These are phyloP conservation scores for Colletotrichum australisinense DNA, from an alignment of 2,329 filamentous ascomycete genomes.

Conservation along the genomic window DNA sequence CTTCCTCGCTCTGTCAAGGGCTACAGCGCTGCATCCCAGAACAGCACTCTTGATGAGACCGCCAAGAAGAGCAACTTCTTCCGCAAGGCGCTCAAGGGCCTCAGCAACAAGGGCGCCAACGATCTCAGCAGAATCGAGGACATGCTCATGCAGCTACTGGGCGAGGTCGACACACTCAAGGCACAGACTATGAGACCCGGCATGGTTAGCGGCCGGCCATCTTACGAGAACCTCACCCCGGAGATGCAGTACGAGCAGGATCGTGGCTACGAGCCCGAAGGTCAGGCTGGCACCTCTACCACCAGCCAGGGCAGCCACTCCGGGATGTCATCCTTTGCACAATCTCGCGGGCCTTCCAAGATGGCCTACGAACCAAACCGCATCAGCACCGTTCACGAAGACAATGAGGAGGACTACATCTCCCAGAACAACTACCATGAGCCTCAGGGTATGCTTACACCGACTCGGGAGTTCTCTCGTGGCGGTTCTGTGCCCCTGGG, in stretches of 20 bases:
- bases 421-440: slow-evolving; percentile 56
- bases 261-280: slow-evolving; percentile 85
- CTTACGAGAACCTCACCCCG: slow-evolving; percentile 75
- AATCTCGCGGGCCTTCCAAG: slow-evolving; percentile 57
- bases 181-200: slow-evolving; percentile 60
- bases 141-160: slow-evolving; percentile 91
- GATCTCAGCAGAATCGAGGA: slow-evolving; percentile 91
- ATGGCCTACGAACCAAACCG: slow-evolving; percentile 69
- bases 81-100: slow-evolving; percentile 88
- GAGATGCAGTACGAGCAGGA: slow-evolving; percentile 75
- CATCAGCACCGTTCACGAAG: slow-evolving; percentile 90
- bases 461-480: slow-evolving; percentile 60
- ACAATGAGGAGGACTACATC: slow-evolving; percentile 80
- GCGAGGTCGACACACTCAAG: slow-evolving; percentile 89
- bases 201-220: slow-evolving; percentile 64
- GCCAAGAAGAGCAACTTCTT: slow-evolving; percentile 95
- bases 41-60: slow-evolving; percentile 66
- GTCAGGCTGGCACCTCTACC: slow-evolving; percentile 77
- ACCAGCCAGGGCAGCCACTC: slow-evolving; percentile 80
- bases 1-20: slow-evolving; percentile 69
- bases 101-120: slow-evolving; percentile 87
- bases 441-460: slow-evolving; percentile 61
- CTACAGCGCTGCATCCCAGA: slow-evolving; percentile 57
- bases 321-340: slow-evolving; percentile 76
- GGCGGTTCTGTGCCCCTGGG: slow-evolving; percentile 65